Base-by-base conservation (phyloP, 805 yeast species). In the Candida ovalis region DNA sequence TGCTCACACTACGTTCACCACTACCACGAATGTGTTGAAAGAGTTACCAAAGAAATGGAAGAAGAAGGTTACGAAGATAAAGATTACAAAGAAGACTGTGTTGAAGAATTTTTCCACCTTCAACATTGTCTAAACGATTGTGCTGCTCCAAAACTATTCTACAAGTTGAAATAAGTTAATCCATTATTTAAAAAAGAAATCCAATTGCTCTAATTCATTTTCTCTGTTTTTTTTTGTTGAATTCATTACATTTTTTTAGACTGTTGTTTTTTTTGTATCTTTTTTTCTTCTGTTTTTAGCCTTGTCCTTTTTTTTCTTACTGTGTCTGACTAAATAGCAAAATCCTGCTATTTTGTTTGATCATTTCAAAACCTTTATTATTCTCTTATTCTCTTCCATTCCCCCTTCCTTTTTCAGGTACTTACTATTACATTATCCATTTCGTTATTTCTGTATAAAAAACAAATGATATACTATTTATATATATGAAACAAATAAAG, bases 41-140 rank as follows among this genome's bases (percentile, higher is more conserved):
- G 97, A 77, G 98, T 92, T 56, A 82, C 94, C 56, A 81, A 84
- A 69, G 96, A 83, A 61, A 79, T 76, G 76, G 88, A 90, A 74
- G 91, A 88, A 65, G 86, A 80, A 58, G 96, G 76, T 60, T 91
- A 92, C 68, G 96, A 72, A 25, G 84, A 86, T 50, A 80, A 78
- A 62, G 82, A 76, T 10, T 77, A 88, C 78, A 92, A 92, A 74
- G 99, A 92, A 77, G 97, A 92, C 74, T 92, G 99, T 78, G 86
- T 92, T 53, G 98, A 92, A 74, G 99, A 92, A 74, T 92, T 87
- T 71, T 92, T 92, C 89, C 98, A 94, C 74, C 78, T 91, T 69
- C 89, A 89, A 71, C 97, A 92, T 72, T 88, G 95, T 76, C 60
- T 91, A 62, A 89, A 88, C 72, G 94, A 88, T 68, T 82, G 96